These are phyloP conservation scores for Phlyctochytrium planicorne DNA, from an alignment of 192 early-diverging fungal species.

Conservation along the genomic window DNA sequence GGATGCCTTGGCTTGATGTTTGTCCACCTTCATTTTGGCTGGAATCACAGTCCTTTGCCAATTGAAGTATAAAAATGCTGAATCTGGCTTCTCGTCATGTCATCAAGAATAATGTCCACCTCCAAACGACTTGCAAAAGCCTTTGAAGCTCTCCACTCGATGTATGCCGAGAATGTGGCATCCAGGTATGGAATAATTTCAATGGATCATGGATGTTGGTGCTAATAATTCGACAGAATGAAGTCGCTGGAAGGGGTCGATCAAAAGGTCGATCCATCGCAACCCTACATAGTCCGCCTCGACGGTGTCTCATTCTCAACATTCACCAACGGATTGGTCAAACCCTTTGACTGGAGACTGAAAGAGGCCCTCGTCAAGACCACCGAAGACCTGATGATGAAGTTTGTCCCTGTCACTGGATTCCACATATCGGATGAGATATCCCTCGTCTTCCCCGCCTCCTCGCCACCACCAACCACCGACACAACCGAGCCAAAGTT, in stretches of 20 bases:
- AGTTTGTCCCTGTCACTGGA: constrained; percentile 39
- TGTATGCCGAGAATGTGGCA: constrained; percentile 19
- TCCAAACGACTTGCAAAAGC: constrained; percentile 1
- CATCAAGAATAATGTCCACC: too few species aligned
- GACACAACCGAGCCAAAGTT: not conserved
- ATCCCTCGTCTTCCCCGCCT: constrained; percentile 49
- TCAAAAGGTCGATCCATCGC: constrained; percentile 11
- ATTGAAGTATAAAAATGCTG: too few species aligned
- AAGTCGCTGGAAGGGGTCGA: constrained; percentile 36
- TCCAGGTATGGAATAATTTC: constrained; percentile 14
- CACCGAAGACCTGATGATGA: constrained; percentile 42
- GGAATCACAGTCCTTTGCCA: too few species aligned
- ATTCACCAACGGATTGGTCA: constrained; percentile 47
- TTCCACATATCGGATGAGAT: constrained; percentile 57
- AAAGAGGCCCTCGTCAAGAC: constrained; percentile 48
- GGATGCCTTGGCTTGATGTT: not conserved
- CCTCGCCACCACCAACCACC: not conserved
- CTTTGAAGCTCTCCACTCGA: constrained; percentile 20
- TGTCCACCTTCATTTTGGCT: not conserved
- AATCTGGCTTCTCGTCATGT: too few species aligned
- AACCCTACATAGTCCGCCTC: constrained; percentile 46
- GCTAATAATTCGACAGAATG: constrained; percentile 17
- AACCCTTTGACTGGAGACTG: constrained; percentile 51
- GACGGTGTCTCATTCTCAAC: constrained; percentile 54
- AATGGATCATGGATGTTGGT: not conserved